These are phyloP conservation scores for Dunaliella primolecta DNA, from an alignment of 139 green algal genomes.

Conservation along the genomic window DNA sequence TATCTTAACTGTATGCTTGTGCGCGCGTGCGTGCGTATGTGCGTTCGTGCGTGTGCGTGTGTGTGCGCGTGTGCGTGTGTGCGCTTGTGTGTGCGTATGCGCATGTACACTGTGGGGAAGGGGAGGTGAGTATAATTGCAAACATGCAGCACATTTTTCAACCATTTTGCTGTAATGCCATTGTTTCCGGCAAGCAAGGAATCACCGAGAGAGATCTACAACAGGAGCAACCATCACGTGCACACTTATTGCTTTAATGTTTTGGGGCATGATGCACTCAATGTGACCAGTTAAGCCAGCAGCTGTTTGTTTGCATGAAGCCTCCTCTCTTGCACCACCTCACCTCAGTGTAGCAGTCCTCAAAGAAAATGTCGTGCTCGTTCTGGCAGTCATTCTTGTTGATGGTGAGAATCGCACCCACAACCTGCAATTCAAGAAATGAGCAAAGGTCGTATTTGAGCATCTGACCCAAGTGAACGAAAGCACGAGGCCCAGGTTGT, in stretches of 20 bases:
- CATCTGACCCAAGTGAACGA: too few species aligned
- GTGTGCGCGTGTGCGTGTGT: background rate
- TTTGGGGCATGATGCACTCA: too few species aligned
- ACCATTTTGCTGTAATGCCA: too few species aligned
- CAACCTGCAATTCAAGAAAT: background rate
- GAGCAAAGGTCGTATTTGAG: too few species aligned
- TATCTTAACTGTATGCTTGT: background rate
- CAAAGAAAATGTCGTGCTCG: slow-evolving; percentile 40
- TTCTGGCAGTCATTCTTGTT: slow-evolving; percentile 37
- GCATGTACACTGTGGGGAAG: background rate
- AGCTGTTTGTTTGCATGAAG: too few species aligned
- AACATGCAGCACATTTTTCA: too few species aligned
- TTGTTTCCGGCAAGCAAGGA: too few species aligned
- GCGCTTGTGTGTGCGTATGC: background rate
- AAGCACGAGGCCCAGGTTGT: too few species aligned
- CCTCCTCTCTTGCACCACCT: background rate
- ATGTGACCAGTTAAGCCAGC: too few species aligned
- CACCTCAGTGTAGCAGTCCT: slow-evolving; percentile 43
- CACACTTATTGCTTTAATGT: too few species aligned
- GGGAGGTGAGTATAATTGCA: background rate
- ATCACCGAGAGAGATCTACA: too few species aligned
- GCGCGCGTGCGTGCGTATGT: background rate
- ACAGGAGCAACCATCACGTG: too few species aligned
- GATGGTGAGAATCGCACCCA: slow-evolving; percentile 42
- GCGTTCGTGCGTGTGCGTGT: background rate